Evolutionary conservation across 169 alveolate genomes (phyloP).

Genomic region (Eimeria necatrix): DNA sequence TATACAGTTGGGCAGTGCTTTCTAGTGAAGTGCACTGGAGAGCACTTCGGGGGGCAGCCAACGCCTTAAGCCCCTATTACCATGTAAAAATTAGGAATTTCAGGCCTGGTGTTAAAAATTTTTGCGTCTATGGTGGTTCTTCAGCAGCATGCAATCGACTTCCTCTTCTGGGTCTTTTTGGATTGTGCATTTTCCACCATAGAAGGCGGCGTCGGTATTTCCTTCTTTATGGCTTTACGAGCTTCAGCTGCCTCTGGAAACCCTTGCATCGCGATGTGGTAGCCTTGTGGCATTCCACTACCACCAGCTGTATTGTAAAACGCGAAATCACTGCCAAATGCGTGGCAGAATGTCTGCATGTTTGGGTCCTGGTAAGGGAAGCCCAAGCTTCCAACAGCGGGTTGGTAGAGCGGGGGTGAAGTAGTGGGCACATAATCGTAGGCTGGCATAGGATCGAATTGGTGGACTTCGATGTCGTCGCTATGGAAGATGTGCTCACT

Average conservation of each 20-base stretch:
- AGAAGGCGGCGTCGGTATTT: slow-evolving; percentile 23
- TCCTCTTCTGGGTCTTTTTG: slow-evolving; percentile 5
- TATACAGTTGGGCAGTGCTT: no score
- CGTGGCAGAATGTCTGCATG: slow-evolving; percentile 75
- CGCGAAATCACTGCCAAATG: slow-evolving; percentile 62
- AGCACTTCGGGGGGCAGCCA: no score
- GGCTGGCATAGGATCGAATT: slow-evolving; percentile 50
- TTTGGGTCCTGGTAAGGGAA: slow-evolving; percentile 23
- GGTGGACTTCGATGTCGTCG: slow-evolving; percentile 40
- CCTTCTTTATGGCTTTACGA: slow-evolving; percentile 70
- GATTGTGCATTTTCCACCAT: slow-evolving; percentile 3
- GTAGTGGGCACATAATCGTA: slow-evolving; percentile 49
- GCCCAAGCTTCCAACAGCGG: slow-evolving; percentile 55
- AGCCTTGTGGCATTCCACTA: slow-evolving; percentile 80
- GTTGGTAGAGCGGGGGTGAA: slow-evolving; percentile 67
- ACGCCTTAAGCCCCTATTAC: no score
- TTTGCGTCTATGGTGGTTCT: neutral
- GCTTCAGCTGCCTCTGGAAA: slow-evolving; percentile 43
- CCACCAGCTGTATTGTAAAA: slow-evolving; percentile 41
- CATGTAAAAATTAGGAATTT: no score
- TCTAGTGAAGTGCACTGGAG: no score
- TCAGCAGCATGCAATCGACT: slow-evolving; percentile 54
- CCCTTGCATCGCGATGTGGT: slow-evolving; percentile 72
- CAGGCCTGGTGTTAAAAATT: neutral
- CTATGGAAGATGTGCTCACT: slow-evolving; percentile 7